Base-by-base conservation (phyloP, 208 protist species). In the Kentomonas sorsogonicus region DNA sequence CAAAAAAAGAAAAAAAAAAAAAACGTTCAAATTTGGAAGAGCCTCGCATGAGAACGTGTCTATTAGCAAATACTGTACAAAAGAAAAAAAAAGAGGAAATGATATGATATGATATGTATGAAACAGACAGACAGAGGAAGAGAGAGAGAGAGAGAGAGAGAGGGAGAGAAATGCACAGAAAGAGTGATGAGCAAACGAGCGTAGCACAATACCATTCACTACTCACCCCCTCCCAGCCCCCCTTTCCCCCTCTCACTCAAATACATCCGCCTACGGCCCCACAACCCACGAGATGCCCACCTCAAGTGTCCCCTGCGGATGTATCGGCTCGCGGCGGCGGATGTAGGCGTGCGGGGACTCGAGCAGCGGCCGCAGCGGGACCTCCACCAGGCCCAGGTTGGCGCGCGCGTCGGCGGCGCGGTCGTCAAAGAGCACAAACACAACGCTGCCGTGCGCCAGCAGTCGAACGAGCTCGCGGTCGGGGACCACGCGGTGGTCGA, bases 381-480 rank as follows among this genome's bases (percentile, higher is more conserved):
- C 76, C 62, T 86, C 78, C 20, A 74, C 78, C 4, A 83, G 53
- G 22, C 88, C 88, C 15, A 89, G 54, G 54, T 91, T 90, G 7
- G 64, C 47, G 48, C 74, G 75, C 52, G 84, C 68, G n/a, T 91
- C 80, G 9, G 36, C 71, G 10, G 82, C 67, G 34, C 65, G 66
- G 39, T 79, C 80, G 53, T 94, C 84, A 63, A 94, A 94, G 13
- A 94, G 57, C 3, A 89, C 77, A 72, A 94, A 94, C 34, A 76
- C 75, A 25, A 94, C 48, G 15, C 61, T 57, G 31, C 84, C 77
- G n/a, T 72, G 68, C 1, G 64, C 69, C 0, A 94, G 29, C 57
- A 91, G 91, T 29, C 69, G 54, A 0, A 92, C 53, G 15, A 89
- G 66, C 31, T 83, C 66, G 0, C 69, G 39, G 56, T 94, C 88